Evolutionary conservation across 352 stramenopile genomes (phyloP).

Genomic region (Globisporangium carolinianum): DNA sequence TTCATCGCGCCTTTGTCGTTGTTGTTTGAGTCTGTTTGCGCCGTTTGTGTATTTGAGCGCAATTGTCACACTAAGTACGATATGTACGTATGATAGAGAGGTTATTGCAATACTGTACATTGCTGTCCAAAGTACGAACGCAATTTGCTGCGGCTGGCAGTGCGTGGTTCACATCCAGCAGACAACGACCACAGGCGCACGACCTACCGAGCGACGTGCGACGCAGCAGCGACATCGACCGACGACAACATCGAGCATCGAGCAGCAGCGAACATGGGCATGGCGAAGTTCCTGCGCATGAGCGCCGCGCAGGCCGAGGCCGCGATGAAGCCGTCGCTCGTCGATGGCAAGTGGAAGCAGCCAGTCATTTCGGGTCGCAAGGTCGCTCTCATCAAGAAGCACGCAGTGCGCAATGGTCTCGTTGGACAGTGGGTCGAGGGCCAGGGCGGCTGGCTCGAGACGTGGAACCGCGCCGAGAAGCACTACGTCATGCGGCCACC

Average conservation of each 20-base stretch:
- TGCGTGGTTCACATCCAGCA: background rate
- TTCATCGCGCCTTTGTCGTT: background rate
- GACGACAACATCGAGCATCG: constrained; percentile 9
- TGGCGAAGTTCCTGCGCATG: constrained; percentile 74
- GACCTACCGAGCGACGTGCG: constrained; percentile 4
- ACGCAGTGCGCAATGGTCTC: constrained; percentile 60
- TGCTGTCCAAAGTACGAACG: background rate
- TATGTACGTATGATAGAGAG: background rate
- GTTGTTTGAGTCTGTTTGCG: background rate
- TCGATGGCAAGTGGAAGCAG: constrained; percentile 84
- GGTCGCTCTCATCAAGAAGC: constrained; percentile 79
- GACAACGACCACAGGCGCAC: background rate
- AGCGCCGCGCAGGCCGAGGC: constrained; percentile 61
- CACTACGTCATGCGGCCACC: constrained; percentile 81
- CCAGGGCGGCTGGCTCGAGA: constrained; percentile 75
- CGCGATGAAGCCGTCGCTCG: constrained; percentile 70
- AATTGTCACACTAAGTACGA: background rate
- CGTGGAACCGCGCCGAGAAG: constrained; percentile 72
- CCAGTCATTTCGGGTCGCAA: constrained; percentile 74
- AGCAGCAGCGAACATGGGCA: constrained; percentile 12
- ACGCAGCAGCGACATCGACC: constrained; percentile 3
- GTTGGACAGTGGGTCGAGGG: constrained; percentile 71
- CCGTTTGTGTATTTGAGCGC: background rate
- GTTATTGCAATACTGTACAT: background rate
- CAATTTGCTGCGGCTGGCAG: too few relatives aligned